Conservation (phyloP, 2,329 filamentous ascomycete species). For the Bertia moriformis region DNA sequence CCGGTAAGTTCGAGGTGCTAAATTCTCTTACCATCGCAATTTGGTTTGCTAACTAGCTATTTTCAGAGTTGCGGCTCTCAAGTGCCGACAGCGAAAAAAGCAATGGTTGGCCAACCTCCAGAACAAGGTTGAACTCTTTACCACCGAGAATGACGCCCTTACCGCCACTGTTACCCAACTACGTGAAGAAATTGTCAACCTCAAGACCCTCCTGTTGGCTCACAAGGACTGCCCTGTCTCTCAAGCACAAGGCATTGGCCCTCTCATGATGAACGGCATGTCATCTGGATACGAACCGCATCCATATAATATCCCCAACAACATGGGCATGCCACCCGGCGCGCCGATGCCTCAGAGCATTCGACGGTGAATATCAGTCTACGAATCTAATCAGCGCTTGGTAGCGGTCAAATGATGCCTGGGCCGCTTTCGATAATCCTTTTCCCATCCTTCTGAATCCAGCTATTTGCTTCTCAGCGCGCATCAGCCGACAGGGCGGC, state of each 20-base stretch:
- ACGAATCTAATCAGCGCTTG: slow-evolving; percentile 3
- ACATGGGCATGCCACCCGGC: slow-evolving; percentile 21
- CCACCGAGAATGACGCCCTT: slow-evolving; percentile 77
- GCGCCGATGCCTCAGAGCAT: slow-evolving; percentile 18
- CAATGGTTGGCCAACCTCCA: slow-evolving; percentile 95
- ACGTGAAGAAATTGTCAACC: slow-evolving; percentile 81
- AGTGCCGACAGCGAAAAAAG: slow-evolving; percentile 96
- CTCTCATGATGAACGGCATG: slow-evolving; percentile 23
- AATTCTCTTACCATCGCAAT: background rate
- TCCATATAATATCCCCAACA: slow-evolving; percentile 18
- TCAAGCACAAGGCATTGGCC: slow-evolving; percentile 59
- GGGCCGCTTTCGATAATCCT: no score
- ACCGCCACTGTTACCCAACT: slow-evolving; percentile 71
- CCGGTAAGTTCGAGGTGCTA: slow-evolving; percentile 42
- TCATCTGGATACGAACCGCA: slow-evolving; percentile 18
- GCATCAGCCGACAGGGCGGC: slow-evolving; percentile 2
- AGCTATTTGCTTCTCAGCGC: background rate
- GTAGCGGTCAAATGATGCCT: slow-evolving; percentile 3
- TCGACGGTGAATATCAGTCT: slow-evolving; percentile 10
- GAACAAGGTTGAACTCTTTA: slow-evolving; percentile 84
- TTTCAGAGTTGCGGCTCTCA: slow-evolving; percentile 79
- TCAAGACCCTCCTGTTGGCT: slow-evolving; percentile 81
- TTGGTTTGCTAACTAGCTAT: slow-evolving; percentile 8
- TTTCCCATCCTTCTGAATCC: background rate
- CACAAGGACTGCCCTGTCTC: slow-evolving; percentile 95